Conservation (phyloP, 2,329 filamentous ascomycete genomes). For the Geosmithia putterillii region DNA sequence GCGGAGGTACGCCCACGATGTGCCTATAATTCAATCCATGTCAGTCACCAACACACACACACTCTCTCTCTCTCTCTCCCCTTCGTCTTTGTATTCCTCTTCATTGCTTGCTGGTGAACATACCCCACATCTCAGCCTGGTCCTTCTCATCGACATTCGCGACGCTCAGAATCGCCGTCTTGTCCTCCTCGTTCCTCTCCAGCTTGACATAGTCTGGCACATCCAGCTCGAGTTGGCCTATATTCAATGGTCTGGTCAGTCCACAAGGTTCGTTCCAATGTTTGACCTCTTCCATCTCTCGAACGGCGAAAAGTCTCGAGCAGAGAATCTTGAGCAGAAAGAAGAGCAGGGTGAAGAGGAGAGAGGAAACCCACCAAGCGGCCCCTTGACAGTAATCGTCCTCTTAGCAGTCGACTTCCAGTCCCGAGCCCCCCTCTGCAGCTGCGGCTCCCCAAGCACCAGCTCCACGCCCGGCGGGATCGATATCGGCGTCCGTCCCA, state of each 20-base stretch:
- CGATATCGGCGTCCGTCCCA: conserved; percentile 69
- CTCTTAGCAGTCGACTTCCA: conserved; percentile 45
- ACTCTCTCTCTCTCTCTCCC: too few species aligned
- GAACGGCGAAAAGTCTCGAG: too few species aligned
- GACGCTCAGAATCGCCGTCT: conserved; percentile 58
- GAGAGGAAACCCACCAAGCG: background rate
- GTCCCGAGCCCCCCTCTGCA: conserved; percentile 41
- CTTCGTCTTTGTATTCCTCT: background rate
- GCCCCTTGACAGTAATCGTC: conserved; percentile 1
- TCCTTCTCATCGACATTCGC: conserved; percentile 54
- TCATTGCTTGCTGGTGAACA: conserved; percentile 13
- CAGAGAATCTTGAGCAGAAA: too few species aligned
- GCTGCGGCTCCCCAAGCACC: conserved; percentile 48
- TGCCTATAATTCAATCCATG: conserved; percentile 42
- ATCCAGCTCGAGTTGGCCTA: conserved; percentile 62
- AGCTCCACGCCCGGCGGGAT: conserved; percentile 78
- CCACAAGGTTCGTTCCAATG: too few species aligned
- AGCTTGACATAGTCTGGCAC: conserved; percentile 72
- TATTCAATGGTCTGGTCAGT: too few species aligned
- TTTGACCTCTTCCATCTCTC: too few species aligned
- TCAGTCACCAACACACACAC: background rate
- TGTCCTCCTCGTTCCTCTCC: conserved; percentile 48
- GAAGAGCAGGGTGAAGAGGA: conserved; percentile 3
- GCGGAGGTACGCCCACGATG: conserved; percentile 76
- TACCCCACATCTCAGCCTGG: conserved; percentile 96